Percentiles rank a stretch among this genome's conserved stretches.
Conservation (phyloP, 2,329 filamentous ascomycete species). For the Alternaria triticina region DNA sequence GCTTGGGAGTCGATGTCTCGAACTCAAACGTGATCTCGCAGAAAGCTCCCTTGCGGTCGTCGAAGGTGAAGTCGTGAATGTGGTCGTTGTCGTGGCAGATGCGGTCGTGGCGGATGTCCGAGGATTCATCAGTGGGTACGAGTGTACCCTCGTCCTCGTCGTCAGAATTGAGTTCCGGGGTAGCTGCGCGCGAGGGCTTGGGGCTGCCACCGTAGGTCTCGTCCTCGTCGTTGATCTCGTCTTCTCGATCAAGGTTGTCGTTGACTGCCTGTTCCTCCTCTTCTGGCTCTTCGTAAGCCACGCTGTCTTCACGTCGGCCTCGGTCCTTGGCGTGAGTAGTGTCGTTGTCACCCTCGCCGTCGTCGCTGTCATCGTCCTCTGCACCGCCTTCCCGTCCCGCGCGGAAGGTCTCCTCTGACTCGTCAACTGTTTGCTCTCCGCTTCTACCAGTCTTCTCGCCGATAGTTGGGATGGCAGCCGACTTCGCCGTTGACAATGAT, state of each 20-base stretch:
- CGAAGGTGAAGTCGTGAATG: slow-evolving; percentile 79
- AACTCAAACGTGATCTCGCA: slow-evolving; percentile 87
- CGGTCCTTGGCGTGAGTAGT: slow-evolving; percentile 74
- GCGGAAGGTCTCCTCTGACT: slow-evolving; percentile 34
- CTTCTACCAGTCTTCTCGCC: slow-evolving; percentile 66
- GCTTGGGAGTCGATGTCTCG: slow-evolving; percentile 79
- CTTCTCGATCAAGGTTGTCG: slow-evolving; percentile 62
- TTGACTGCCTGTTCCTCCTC: slow-evolving; percentile 85
- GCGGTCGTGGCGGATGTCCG: slow-evolving; percentile 42
- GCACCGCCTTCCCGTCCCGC: slow-evolving; percentile 58
- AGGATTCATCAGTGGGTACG: slow-evolving; percentile 38
- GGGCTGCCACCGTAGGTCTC: slow-evolving; percentile 58
- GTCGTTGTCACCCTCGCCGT: slow-evolving; percentile 61
- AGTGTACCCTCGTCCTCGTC: slow-evolving; percentile 32
- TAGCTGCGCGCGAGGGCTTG: slow-evolving; percentile 44
- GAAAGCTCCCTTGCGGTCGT: slow-evolving; percentile 73
- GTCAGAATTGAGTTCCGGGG: slow-evolving; percentile 39
- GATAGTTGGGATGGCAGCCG: slow-evolving; percentile 77
- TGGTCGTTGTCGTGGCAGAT: slow-evolving; percentile 60
- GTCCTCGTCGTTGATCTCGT: slow-evolving; percentile 60
- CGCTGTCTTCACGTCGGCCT: slow-evolving; percentile 78
- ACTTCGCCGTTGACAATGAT: slow-evolving; percentile 56
- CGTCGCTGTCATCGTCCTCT: slow-evolving; percentile 77
- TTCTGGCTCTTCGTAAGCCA: slow-evolving; percentile 91
- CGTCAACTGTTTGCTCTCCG: slow-evolving; percentile 55